Evolutionary conservation across 2,329 filamentous ascomycete genomes (phyloP).

Genomic region (Fusarium chlamydosporum): DNA sequence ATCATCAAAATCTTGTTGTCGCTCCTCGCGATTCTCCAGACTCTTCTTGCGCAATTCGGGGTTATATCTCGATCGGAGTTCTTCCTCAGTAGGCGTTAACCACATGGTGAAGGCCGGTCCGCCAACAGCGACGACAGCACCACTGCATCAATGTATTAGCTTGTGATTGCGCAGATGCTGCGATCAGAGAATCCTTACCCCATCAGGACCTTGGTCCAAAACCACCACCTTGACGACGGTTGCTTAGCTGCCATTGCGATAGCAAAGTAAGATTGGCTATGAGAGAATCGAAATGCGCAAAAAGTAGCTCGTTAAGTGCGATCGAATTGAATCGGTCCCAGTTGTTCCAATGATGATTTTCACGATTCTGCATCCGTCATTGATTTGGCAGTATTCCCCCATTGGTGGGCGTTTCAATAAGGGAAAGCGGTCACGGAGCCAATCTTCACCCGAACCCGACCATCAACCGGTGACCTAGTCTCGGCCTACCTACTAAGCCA

Average conservation of each 20-base stretch:
- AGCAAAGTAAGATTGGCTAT: not conserved
- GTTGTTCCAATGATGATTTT: conserved; percentile 51
- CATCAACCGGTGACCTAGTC: not conserved
- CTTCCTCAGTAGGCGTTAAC: conserved; percentile 87
- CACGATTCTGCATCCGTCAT: conserved; percentile 52
- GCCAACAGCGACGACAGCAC: conserved; percentile 79
- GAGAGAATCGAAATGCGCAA: not conserved
- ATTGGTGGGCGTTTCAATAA: conserved; percentile 15
- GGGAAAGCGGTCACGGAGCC: conserved; percentile 49
- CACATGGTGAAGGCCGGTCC: conserved; percentile 88
- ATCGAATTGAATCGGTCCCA: conserved; percentile 10
- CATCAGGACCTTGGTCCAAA: conserved; percentile 78
- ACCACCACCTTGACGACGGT: conserved; percentile 65
- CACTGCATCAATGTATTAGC: conserved; percentile 65
- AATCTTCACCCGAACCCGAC: conserved; percentile 31
- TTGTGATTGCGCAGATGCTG: conserved; percentile 25
- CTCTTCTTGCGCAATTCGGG: conserved; percentile 92
- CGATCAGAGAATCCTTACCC: conserved; percentile 66
- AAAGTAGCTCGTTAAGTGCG: conserved; percentile 6
- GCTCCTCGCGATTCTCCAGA: conserved; percentile 81
- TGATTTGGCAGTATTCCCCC: conserved; percentile 50
- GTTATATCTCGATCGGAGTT: conserved; percentile 92
- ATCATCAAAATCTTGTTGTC: conserved; percentile 88
- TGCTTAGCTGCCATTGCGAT: conserved; percentile 59
- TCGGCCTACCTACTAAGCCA: too few relatives aligned